These are phyloP conservation scores for Xylariales sp. DNA, from an alignment of 2,329 filamentous ascomycete genomes.

Conservation along the genomic window DNA sequence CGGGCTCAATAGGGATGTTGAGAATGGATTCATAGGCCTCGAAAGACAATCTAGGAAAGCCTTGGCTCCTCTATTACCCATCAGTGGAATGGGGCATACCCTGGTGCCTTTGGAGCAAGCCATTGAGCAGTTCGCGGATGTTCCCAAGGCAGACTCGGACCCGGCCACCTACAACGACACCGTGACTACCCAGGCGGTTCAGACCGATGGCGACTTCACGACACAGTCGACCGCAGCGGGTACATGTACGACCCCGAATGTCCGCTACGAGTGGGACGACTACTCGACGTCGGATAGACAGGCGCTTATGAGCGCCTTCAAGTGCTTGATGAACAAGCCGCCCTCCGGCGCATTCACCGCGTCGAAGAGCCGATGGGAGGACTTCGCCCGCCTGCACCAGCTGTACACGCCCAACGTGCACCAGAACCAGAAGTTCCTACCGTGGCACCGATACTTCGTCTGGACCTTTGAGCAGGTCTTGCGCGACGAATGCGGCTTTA, in stretches of 20 bases:
- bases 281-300: conserved; percentile 33
- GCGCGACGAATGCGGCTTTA: conserved; percentile 36
- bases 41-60: neutral
- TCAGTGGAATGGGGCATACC: conserved; percentile 19
- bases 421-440: conserved; percentile 38
- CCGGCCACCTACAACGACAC: conserved; percentile 37
- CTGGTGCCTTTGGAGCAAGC: conserved; percentile 34
- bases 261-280: conserved; percentile 38
- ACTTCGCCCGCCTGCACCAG: conserved; percentile 37
- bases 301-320: conserved; percentile 36
- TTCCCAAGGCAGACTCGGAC: conserved; percentile 35
- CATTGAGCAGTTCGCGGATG: conserved; percentile 28
- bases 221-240: conserved; percentile 6
- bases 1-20: conserved; percentile 1
- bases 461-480: conserved; percentile 37
- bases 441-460: conserved; percentile 37
- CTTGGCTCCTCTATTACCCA: conserved; percentile 30
- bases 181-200: conserved; percentile 8
- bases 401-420: conserved; percentile 35
- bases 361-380: conserved; percentile 37
- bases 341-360: conserved; percentile 27
- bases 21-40: conserved; percentile 16
- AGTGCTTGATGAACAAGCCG: conserved; percentile 36
- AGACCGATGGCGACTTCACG: neutral
- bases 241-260: conserved; percentile 37